Conservation (phyloP, 2,329 filamentous ascomycete genomes). For the Colletotrichum spaethianum region DNA sequence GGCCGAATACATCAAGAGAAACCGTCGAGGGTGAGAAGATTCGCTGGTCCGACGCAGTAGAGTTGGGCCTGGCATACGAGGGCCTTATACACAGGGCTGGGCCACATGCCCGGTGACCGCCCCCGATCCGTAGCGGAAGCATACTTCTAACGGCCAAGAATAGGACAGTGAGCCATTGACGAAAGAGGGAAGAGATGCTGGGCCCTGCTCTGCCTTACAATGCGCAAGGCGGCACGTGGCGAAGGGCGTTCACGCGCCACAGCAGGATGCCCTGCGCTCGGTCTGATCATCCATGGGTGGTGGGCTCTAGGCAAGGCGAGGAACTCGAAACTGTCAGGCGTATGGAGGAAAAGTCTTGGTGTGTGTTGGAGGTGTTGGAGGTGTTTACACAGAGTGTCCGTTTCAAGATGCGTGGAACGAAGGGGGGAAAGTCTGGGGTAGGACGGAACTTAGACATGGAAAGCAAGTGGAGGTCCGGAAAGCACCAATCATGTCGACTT, state of each 20-base stretch:
- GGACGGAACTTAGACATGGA: not conserved
- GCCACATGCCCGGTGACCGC: not conserved
- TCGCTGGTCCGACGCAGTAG: not conserved
- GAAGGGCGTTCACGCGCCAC: not conserved
- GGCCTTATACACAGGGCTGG: not conserved
- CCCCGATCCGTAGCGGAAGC: not conserved
- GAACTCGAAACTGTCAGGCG: not conserved
- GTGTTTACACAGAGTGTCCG: not conserved
- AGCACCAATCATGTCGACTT: not conserved
- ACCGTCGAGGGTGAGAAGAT: not conserved
- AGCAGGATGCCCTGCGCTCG: not conserved
- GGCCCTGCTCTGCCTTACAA: not conserved
- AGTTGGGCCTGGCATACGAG: not conserved
- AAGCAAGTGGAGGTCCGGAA: not conserved
- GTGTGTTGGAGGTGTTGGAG: not conserved
- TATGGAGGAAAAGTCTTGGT: not conserved
- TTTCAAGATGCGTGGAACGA: conserved; percentile 2
- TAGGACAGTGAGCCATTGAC: not conserved
- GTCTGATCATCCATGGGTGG: not conserved
- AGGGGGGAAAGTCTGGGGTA: not conserved
- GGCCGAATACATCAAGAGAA: not conserved
- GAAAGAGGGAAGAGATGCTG: not conserved
- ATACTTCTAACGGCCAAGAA: not conserved
- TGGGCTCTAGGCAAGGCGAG: not conserved
- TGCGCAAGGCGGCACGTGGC: not conserved